Conservation (phyloP, 495 filamentous ascomycete species). For the Neurospora intermedia region DNA sequence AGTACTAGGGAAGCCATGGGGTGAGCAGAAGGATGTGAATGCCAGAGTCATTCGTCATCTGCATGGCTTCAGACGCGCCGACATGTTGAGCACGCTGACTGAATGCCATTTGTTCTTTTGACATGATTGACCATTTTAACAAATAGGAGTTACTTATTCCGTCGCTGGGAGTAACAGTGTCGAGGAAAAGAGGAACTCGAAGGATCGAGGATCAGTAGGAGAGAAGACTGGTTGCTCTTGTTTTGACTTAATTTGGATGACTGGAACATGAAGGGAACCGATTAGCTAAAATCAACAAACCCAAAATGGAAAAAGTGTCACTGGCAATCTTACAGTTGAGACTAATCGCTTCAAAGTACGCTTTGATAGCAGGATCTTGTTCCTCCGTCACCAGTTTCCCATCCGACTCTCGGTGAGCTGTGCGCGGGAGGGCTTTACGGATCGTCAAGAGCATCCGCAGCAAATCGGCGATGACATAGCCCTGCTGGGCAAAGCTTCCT, state of each 20-base stretch:
- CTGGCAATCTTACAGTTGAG: conserved; percentile 43
- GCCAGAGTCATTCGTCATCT: neutral
- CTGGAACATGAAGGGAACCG: conserved; percentile 7
- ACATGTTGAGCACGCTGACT: neutral
- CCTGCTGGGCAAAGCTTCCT: conserved; percentile 54
- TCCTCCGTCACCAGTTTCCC: conserved; percentile 45
- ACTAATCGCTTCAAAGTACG: conserved; percentile 53
- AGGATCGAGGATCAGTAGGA: conserved; percentile 51
- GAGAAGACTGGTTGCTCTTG: conserved; percentile 45
- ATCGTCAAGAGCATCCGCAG: conserved; percentile 66
- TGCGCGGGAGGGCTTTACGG: conserved; percentile 58
- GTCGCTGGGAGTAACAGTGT: conserved; percentile 42
- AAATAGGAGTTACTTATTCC: conserved; percentile 4
- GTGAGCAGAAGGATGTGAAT: neutral
- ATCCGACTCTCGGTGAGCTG: conserved; percentile 37
- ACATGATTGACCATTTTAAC: neutral
- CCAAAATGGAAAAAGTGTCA: neutral
- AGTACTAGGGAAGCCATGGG: neutral
- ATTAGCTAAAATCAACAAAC: conserved; percentile 2
- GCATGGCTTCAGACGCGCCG: neutral
- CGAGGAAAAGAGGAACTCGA: conserved; percentile 56
- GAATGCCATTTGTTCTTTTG: neutral
- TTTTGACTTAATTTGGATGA: conserved; percentile 26
- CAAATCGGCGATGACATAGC: conserved; percentile 59
- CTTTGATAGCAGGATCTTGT: conserved; percentile 37